phyloP scores from a whole-genome alignment of 805 yeast species.

The Cyberlindnera mycetangii region DNA sequence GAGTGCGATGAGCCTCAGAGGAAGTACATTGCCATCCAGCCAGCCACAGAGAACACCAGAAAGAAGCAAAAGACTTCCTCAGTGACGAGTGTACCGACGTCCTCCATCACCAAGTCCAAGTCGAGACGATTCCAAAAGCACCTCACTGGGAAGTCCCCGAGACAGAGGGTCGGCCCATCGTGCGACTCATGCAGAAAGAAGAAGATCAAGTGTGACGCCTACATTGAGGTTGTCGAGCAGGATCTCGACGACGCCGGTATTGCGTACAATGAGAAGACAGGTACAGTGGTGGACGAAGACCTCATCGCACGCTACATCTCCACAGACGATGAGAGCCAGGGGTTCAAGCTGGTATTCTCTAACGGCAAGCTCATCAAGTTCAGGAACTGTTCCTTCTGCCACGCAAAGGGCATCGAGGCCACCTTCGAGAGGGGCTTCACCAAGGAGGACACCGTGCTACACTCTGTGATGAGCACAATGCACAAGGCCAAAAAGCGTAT shows the following conservation, averaged over 20 bases:
- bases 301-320: constrained; percentile 3
- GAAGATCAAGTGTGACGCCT: constrained; percentile 74
- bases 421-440: constrained; percentile 20
- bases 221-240: constrained; percentile 39
- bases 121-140: constrained; percentile 9
- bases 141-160: constrained; percentile 24
- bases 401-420: constrained; percentile 9
- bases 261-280: background rate
- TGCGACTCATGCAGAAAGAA: constrained; percentile 69
- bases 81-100: background rate
- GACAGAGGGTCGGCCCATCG: constrained; percentile 73
- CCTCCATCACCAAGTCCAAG: background rate
- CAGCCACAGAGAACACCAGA: background rate
- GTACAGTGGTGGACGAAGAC: background rate
- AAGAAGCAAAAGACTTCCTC: background rate
- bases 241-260: constrained; percentile 2
- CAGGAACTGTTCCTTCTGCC: constrained; percentile 20
- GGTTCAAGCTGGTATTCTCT: constrained; percentile 16
- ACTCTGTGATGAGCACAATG: constrained; percentile 6
- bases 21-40: background rate
- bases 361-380: constrained; percentile 19
- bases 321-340: constrained; percentile 4
- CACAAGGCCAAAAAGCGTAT: background rate
- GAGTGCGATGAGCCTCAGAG: constrained; percentile 1
- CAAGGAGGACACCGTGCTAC: constrained; percentile 17